phyloP scores from a whole-genome alignment of 306 rosid genomes.

The Elaeagnus macrophylla region DNA sequence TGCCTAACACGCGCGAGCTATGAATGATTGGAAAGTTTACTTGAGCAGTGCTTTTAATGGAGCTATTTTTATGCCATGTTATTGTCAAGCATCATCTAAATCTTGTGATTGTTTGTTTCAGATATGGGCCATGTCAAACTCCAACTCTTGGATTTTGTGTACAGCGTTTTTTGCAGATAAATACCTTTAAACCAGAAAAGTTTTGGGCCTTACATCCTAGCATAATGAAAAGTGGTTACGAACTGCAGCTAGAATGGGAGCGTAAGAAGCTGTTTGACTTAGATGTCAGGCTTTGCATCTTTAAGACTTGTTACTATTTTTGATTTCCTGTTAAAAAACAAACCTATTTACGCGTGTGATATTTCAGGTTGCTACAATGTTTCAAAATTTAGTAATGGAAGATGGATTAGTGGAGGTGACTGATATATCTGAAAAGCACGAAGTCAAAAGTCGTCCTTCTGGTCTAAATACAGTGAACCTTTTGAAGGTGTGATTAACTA shows the following conservation, averaged over 20 bases:
- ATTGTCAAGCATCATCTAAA: constrained; percentile 23
- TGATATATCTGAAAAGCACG: constrained; percentile 77
- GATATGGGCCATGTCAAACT: constrained; percentile 98
- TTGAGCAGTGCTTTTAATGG: background rate
- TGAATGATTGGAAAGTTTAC: too few species aligned
- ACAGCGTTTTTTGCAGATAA: constrained; percentile 83
- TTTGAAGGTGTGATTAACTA: constrained; percentile 62
- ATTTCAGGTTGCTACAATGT: constrained; percentile 74
- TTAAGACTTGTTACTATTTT: constrained; percentile 13
- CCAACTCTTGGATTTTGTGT: constrained; percentile 97
- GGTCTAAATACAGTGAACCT: constrained; percentile 97
- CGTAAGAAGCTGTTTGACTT: constrained; percentile 79
- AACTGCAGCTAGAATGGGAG: constrained; percentile 87
- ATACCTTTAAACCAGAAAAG: constrained; percentile 85
- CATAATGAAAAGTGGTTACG: constrained; percentile 70
- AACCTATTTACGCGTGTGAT: constrained; percentile 17
- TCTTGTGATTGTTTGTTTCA: constrained; percentile 41
- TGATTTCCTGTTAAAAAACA: constrained; percentile 8
- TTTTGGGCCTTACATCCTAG: constrained; percentile 81
- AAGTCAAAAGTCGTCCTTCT: constrained; percentile 78
- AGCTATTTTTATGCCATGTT: background rate
- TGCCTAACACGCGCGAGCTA: too few species aligned
- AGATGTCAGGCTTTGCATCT: constrained; percentile 43
- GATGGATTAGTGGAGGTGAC: constrained; percentile 67
- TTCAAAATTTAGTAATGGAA: constrained; percentile 62